Evolutionary conservation across 208 protist genomes (phyloP), one percentile per base, ranked within the genome.

Genomic region (Leptomonas pyrrhocoris): DNA sequence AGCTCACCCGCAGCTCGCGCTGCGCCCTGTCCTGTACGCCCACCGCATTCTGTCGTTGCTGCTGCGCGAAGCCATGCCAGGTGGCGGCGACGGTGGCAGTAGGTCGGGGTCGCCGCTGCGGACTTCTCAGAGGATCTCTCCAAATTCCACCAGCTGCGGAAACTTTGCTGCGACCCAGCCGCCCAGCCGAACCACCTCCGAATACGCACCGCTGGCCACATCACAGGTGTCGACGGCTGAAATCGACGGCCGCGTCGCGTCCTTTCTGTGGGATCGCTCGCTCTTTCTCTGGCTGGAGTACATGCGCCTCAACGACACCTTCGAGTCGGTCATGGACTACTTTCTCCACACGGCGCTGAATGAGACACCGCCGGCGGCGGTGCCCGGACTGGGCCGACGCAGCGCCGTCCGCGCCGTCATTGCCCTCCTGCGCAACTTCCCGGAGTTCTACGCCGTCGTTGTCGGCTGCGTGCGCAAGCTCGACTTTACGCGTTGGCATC

Each of bases 381-480:
- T 83, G 27, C 76, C 75, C 3, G 58, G 64, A 13, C 63, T 85
- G 13, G 70, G 83, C 49, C 77, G 83, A 8, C 62, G 68, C 21
- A 77, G 57, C 40, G 83, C 84, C 16, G 51, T 96, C 50, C 77
- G 79, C 36, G 75, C 77, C 23, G 64, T 70, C 21, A 54, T 94
- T 12, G 36, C 59, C 5, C 72, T 92, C n/a, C 77, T 96, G 51
- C 80, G 82, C 50, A 79, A 77, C 59, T 94, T 90, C 67, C 79
- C 84, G 0, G 90, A 93, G 63, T 93, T 85, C 63, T 77, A 91
- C 70, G 58, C 73, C 49, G 74, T 96, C 11, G 75, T 90, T 12
- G 81, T 91, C 1, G 83, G 75, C 8, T 94, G 86, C 40, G 53
- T 94, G 62, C 90, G 90, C 53, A 96, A 92, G 73, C 73, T 91